Conservation (phyloP, 1,139 yeast species). For the Yamadazyma spencermartinsiae region DNA sequence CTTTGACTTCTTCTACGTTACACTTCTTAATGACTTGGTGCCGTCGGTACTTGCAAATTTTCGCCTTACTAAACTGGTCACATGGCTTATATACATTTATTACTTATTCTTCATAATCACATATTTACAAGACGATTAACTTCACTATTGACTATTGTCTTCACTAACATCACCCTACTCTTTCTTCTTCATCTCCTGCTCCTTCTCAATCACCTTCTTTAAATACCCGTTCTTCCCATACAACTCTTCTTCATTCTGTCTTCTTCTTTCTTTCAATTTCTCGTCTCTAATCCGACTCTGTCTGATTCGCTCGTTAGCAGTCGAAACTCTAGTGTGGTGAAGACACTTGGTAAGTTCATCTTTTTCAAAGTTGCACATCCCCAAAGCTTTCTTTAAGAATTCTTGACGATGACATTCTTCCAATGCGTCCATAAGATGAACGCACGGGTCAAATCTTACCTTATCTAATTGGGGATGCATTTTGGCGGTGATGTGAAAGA, state of each 20-base stretch:
- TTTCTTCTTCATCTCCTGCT: constrained; percentile 15
- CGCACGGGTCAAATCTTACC: constrained; percentile 59
- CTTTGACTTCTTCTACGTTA: too few species aligned
- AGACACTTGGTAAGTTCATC: constrained; percentile 78
- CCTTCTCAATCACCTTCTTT: constrained; percentile 51
- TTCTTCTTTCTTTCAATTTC: constrained; percentile 55
- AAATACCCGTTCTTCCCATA: constrained; percentile 77
- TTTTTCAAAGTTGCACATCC: constrained; percentile 82
- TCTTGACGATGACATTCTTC: constrained; percentile 85
- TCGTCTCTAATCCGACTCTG: constrained; percentile 58
- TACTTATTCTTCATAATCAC: too few species aligned
- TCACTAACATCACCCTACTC: too few species aligned
- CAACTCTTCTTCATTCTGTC: constrained; percentile 68
- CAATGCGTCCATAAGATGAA: constrained; percentile 78
- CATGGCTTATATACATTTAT: too few species aligned
- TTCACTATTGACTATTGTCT: too few species aligned
- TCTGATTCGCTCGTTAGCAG: constrained; percentile 62
- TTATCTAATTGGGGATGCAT: constrained; percentile 54
- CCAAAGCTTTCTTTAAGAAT: constrained; percentile 72
- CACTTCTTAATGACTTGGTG: too few species aligned
- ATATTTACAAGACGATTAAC: too few species aligned
- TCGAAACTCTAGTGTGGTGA: constrained; percentile 71
- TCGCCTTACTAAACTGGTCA: too few species aligned
- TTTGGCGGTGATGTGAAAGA: constrained; percentile 5
- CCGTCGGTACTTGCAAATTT: too few species aligned